Evolutionary conservation across 2,329 filamentous ascomycete genomes (phyloP).

Genomic region (Curvularia spicifera): DNA sequence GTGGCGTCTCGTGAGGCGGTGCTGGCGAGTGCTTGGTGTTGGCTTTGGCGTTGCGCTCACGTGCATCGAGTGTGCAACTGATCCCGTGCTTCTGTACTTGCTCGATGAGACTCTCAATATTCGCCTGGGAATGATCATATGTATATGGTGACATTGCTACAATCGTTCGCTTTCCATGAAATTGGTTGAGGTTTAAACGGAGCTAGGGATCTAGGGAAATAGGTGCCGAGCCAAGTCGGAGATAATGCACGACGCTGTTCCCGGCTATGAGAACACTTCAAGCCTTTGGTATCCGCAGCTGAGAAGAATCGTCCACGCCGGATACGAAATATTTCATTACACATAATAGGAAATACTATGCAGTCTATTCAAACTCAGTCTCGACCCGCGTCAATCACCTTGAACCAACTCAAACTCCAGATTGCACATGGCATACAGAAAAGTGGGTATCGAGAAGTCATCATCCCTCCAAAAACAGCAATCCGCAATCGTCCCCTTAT

Average conservation of each 20-base stretch:
- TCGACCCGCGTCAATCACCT: background rate
- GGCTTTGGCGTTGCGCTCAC: slow-evolving; percentile 24
- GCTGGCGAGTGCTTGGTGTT: slow-evolving; percentile 35
- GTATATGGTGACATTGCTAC: slow-evolving; percentile 6
- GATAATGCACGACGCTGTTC: background rate
- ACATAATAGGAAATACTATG: background rate
- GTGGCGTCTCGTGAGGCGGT: slow-evolving; percentile 45
- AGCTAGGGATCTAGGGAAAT: background rate
- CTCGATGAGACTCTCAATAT: slow-evolving; percentile 17
- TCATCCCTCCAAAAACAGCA: background rate
- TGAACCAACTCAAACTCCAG: background rate
- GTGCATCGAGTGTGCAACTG: slow-evolving; percentile 17
- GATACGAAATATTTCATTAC: background rate
- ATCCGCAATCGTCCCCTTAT: background rate
- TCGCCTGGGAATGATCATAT: slow-evolving; percentile 23
- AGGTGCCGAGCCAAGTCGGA: background rate
- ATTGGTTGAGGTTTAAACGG: background rate
- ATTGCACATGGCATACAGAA: background rate
- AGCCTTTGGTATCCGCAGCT: background rate
- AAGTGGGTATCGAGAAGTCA: slow-evolving; percentile 7
- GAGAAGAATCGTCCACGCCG: background rate
- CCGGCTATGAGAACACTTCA: background rate
- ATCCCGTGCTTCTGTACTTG: slow-evolving; percentile 8
- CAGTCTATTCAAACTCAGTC: background rate
- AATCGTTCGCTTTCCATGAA: too few relatives aligned